Conservation (phyloP, 768 basidiomycete genomes). For the Suillus bovinus region DNA sequence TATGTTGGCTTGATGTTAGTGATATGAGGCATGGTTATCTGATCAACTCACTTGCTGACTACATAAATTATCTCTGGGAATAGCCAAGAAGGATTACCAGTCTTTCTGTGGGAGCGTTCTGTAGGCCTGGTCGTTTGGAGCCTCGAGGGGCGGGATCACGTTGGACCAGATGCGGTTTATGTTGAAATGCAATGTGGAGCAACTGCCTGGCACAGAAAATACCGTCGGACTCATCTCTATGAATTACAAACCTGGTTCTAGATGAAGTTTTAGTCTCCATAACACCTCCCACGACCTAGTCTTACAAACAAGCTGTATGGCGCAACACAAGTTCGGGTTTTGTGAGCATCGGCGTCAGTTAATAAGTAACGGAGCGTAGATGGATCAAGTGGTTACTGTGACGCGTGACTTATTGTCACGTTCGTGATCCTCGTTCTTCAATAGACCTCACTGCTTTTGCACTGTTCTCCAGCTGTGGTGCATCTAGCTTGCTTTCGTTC, state of each 20-base stretch:
- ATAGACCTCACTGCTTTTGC: conserved; percentile 10
- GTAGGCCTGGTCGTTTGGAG: not conserved
- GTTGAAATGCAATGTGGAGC: not conserved
- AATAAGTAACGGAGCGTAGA: conserved; percentile 2
- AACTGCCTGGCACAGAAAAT: not conserved
- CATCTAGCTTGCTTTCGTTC: conserved; percentile 3
- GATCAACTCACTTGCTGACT: not conserved
- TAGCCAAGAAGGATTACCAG: not conserved
- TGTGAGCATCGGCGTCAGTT: not conserved
- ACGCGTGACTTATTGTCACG: conserved; percentile 12
- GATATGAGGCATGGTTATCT: not conserved
- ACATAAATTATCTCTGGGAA: not conserved
- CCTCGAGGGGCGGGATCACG: not conserved
- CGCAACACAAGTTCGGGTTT: not conserved
- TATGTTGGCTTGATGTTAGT: not conserved
- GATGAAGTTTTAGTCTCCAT: not conserved
- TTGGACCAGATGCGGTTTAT: not conserved
- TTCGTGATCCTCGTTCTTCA: conserved; percentile 20
- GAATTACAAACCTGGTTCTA: not conserved
- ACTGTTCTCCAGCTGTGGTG: conserved; percentile 6
- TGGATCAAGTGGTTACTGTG: conserved; percentile 25
- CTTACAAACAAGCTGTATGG: not conserved
- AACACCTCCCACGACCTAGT: not conserved
- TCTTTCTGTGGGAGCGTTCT: not conserved
- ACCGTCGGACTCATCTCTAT: not conserved